Evolutionary conservation across 108 stramenopile genomes (phyloP).

Genomic region (Thalassiosira profunda): DNA sequence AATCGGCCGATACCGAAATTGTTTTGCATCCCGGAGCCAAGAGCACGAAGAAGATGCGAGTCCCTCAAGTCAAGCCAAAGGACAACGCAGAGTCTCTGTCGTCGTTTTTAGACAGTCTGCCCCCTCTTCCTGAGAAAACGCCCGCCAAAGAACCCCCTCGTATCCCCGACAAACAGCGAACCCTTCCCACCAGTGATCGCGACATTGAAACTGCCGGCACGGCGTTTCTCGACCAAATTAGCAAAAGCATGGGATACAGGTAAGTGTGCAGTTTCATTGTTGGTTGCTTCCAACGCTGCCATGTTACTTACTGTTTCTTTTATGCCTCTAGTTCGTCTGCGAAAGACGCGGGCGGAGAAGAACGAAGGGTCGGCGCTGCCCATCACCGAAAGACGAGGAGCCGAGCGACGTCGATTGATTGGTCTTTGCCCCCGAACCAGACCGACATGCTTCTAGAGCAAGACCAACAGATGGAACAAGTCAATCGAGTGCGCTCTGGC

Average conservation of each 20-base stretch:
- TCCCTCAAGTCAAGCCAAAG: conserved; percentile 54
- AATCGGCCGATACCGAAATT: conserved; percentile 66
- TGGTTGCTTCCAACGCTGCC: conserved; percentile 2
- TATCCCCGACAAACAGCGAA: conserved; percentile 8
- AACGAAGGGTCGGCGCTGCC: conserved; percentile 63
- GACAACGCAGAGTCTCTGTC: conserved; percentile 5
- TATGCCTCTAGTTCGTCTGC: not conserved
- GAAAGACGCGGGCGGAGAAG: conserved; percentile 62
- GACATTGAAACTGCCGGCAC: conserved; percentile 83
- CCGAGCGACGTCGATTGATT: conserved; percentile 85
- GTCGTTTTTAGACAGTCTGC: conserved; percentile 24
- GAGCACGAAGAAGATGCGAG: conserved; percentile 71
- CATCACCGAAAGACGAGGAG: conserved; percentile 90
- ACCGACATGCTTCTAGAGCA: conserved; percentile 45
- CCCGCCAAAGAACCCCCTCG: not conserved
- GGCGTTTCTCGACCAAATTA: conserved; percentile 81
- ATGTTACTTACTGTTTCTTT: no score
- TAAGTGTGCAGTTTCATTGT: conserved; percentile 39
- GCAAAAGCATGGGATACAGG: conserved; percentile 61
- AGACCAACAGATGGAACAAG: conserved; percentile 48
- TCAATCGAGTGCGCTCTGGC: conserved; percentile 27
- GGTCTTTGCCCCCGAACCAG: conserved; percentile 85
- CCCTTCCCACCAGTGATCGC: conserved; percentile 63
- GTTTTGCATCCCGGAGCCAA: conserved; percentile 35
- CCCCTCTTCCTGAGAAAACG: not conserved